phyloP scores from a whole-genome alignment of 2,329 filamentous ascomycete genomes.

The Akanthomyces lecanii region DNA sequence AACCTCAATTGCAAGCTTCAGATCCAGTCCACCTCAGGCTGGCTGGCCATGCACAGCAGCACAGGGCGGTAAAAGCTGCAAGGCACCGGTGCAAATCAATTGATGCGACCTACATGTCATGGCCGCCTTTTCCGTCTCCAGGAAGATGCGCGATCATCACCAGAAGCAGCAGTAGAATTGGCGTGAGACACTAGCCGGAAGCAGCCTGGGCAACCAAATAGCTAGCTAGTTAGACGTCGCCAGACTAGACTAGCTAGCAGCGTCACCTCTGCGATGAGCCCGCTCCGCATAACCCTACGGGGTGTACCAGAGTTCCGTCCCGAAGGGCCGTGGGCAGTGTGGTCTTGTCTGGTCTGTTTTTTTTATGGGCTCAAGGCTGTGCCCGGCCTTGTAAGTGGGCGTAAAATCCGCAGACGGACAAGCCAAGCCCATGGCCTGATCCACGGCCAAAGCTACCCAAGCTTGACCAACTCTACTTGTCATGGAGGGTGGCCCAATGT shows the following conservation, averaged over 20 bases:
- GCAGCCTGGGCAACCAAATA: neutral
- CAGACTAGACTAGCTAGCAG: neutral
- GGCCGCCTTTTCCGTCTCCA: neutral
- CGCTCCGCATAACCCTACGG: neutral
- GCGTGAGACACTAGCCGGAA: constrained; percentile 8
- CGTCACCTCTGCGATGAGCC: constrained; percentile 5
- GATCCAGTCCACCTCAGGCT: too few species aligned
- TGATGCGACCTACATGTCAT: neutral
- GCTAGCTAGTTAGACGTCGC: neutral
- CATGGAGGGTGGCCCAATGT: constrained; percentile 3
- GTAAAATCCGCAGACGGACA: constrained; percentile 8
- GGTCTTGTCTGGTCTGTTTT: neutral
- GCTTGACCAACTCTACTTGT: constrained; percentile 10
- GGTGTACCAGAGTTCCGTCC: constrained; percentile 7
- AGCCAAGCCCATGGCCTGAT: neutral
- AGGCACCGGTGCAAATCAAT: neutral
- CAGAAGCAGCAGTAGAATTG: neutral
- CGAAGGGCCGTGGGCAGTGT: neutral
- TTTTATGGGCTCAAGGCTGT: constrained; percentile 2
- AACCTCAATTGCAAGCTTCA: neutral
- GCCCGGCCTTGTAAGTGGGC: neutral
- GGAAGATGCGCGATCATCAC: neutral
- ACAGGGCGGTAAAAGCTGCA: neutral
- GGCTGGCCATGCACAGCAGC: neutral
- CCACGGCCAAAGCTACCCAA: constrained; percentile 2